These are phyloP conservation scores for Monilinia vaccinii-corymbosi DNA, from an alignment of 2,329 filamentous ascomycete species.

Conservation along the genomic window DNA sequence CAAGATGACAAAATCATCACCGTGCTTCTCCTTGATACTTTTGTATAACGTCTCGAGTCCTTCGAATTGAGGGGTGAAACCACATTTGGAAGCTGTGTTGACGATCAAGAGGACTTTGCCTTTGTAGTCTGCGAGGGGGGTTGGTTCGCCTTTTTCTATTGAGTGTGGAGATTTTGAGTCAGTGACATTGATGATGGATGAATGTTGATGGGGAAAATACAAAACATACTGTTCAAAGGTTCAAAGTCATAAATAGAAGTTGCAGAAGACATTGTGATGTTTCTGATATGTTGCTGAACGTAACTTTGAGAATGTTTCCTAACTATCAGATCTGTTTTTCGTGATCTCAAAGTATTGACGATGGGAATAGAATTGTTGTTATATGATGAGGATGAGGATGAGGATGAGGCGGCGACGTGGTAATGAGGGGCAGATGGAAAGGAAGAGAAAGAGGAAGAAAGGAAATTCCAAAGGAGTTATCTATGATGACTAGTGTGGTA, in stretches of 20 bases:
- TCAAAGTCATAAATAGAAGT: constrained; percentile 77
- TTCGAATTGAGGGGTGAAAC: constrained; percentile 92
- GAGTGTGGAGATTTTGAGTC: constrained; percentile 1
- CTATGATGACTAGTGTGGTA: too few relatives aligned
- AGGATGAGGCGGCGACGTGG: neutral
- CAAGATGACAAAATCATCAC: constrained; percentile 68
- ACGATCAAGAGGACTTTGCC: constrained; percentile 93
- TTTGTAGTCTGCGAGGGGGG: constrained; percentile 61
- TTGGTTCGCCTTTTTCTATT: constrained; percentile 65
- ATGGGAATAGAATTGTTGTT: neutral
- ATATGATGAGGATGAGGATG: neutral
- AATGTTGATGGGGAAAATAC: neutral
- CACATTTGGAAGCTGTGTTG: constrained; percentile 98
- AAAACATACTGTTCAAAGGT: constrained; percentile 64
- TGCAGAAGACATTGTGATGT: constrained; percentile 51
- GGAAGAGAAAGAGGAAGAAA: neutral
- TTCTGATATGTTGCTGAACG: constrained; percentile 4
- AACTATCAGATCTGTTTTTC: neutral
- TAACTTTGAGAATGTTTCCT: neutral
- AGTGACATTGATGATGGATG: neutral
- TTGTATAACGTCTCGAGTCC: constrained; percentile 90
- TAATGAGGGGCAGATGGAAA: neutral
- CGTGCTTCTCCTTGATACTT: constrained; percentile 54
- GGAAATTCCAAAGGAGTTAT: too few relatives aligned
- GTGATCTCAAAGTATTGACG: constrained; percentile 2